Evolutionary conservation across 2,329 filamentous ascomycete species (phyloP), one percentile per base, ranked within the genome.

Genomic region (Epichloe baconii): DNA sequence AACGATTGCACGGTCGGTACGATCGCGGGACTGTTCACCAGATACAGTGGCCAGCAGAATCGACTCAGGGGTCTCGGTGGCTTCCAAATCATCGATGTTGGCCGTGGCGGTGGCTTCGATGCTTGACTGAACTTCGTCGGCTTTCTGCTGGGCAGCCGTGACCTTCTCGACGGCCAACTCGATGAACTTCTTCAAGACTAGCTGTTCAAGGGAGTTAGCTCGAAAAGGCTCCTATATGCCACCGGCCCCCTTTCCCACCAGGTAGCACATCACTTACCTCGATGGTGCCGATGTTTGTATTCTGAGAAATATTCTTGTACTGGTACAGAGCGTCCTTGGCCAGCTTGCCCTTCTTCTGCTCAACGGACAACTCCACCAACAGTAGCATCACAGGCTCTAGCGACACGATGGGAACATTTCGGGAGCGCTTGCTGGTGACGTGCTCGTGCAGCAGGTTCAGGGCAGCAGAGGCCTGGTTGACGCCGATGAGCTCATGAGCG

Each of bases 271-370:
- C 50, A 63, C 68, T 43, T 73, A 88, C 86, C 82, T 97, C 93
- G 68, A 98, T 98, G 55, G 93, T 98, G 62, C 82, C 89, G 59
- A 98, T 89, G 67, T 97, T 97, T 61, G 91, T 95, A 75, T 98
- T 98, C 71, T 98, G 93, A 51, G 90, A 91, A 60, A 96, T 97
- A 71, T 98, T 98, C 79, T 98, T 98, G 80, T 98, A 98, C 71
- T 96, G 93, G 71, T 97, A 98, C 47, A 98, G 79, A 55, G 93
- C 93, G 74, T 98, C 93, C 79, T 98, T 98, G 70, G 91, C 93
- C 55, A 93, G 80, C 73, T 98, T 98, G 62, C 93, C 93, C 75
- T 97, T 98, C 74, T 93, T 89, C 64, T 96, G 83, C 66, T 97
- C 91, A 64, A 98, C 93, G 60, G 87, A 95, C 54, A 97, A 81